Evolutionary conservation across 192 early-diverging fungal genomes (phyloP).

Genomic region (Coemansia sp.): DNA sequence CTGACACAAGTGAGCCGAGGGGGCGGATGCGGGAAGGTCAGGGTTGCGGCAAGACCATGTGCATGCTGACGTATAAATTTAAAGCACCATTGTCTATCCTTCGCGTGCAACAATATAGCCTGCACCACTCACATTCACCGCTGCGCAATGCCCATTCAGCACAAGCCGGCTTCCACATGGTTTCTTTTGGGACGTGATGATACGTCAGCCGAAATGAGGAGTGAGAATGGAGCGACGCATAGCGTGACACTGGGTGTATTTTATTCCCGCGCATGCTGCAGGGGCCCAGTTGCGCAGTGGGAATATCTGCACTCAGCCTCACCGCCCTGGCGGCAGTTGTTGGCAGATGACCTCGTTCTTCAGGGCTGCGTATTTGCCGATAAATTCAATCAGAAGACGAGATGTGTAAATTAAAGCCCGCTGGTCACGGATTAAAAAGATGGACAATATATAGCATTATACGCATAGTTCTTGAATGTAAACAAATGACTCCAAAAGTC

Average conservation of each 20-base stretch:
- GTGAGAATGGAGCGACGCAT: not conserved
- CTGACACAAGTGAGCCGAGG: not conserved
- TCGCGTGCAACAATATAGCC: slow-evolving; percentile 6
- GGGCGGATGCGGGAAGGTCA: not conserved
- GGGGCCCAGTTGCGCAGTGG: not conserved
- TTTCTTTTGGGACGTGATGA: slow-evolving; percentile 3
- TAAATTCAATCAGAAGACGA: not conserved
- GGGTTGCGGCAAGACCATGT: slow-evolving; percentile 4
- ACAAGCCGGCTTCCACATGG: slow-evolving; percentile 7
- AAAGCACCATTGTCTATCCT: slow-evolving; percentile 2
- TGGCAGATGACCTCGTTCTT: not conserved
- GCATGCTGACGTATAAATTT: slow-evolving; percentile 1
- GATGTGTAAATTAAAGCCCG: not conserved
- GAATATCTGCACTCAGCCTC: slow-evolving; percentile 2
- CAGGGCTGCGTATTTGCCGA: slow-evolving; percentile 1
- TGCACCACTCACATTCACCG: not conserved
- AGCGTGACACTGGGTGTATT: not conserved
- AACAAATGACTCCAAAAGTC: not conserved
- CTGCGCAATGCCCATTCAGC: not conserved
- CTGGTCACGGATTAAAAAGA: not conserved
- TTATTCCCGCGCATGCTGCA: slow-evolving; percentile 6
- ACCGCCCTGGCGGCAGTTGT: not conserved
- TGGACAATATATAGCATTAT: not conserved
- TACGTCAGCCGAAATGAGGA: not conserved
- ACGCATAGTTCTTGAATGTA: not conserved